Percentiles rank a stretch among this genome's conserved stretches.
These are phyloP conservation scores for Akebia trifoliata DNA, from an alignment of 164 flowering plant genomes.

Conservation along the genomic window DNA sequence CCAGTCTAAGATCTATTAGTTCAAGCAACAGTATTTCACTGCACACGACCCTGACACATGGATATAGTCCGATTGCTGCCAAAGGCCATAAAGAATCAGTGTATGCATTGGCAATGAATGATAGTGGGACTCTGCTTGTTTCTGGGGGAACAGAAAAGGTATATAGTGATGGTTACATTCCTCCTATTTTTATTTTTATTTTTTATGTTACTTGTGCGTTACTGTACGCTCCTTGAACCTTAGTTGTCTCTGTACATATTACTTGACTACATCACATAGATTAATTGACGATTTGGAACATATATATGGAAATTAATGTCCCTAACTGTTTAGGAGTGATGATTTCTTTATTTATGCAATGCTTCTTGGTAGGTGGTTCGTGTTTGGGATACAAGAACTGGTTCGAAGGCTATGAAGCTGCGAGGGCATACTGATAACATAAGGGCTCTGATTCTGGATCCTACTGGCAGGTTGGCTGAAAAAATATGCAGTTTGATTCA, in stretches of 20 bases:
- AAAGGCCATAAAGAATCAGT: slow-evolving; percentile 99
- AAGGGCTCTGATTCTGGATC: slow-evolving; percentile 82
- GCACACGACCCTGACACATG: slow-evolving; percentile 64
- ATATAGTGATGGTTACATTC: slow-evolving; percentile 16
- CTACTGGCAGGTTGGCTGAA: slow-evolving; percentile 81
- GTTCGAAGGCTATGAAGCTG: slow-evolving; percentile 88
- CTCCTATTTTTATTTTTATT: not conserved
- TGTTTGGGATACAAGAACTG: slow-evolving; percentile 97
- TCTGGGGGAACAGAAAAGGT: slow-evolving; percentile 99
- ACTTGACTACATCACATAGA: not conserved
- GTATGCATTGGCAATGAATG: slow-evolving; percentile 94
- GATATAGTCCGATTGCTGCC: slow-evolving; percentile 74
- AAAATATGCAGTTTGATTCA: not conserved
- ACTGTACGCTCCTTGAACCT: no score
- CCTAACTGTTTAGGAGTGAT: no score
- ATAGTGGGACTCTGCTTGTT: slow-evolving; percentile 76
- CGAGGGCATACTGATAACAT: slow-evolving; percentile 97
- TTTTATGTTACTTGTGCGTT: no score
- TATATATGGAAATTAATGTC: no score
- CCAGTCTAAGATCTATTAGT: slow-evolving; percentile 62
- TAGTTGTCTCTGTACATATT: no score
- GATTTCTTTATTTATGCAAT: not conserved
- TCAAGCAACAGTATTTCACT: slow-evolving; percentile 73
- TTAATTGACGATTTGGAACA: slow-evolving; percentile 3
- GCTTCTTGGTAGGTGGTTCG: slow-evolving; percentile 69